Base-by-base conservation (phyloP, 2,329 filamentous ascomycete species). In the Cytospora schulzeri region DNA sequence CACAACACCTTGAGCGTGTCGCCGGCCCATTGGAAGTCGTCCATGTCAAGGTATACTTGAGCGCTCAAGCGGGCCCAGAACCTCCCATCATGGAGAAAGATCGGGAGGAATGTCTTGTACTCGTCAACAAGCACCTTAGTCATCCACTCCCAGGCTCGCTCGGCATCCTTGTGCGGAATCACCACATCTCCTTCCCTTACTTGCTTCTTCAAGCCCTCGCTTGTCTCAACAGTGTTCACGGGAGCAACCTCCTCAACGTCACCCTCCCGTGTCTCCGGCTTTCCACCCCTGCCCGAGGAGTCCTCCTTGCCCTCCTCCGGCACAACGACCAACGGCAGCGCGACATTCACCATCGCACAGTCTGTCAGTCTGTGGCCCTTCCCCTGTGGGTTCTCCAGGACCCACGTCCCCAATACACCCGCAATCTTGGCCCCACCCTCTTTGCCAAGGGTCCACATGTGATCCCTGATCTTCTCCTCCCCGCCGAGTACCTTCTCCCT, bases 11-110 rank as follows among this genome's bases (percentile, higher is more conserved):
- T 83, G 71, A 95, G 74, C 11, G 83, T 78, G 58, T 79, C 73
- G 0, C 82, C 91, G 4, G 84, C 83, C 84, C 85, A 91, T 73
- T 89, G 85, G 72, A 95, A 97, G 75, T 97, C 93, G 15, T 81
- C 81, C 68, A 89, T 74, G 29, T 92, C 91, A n/a, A 97, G 77
- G 73, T 95, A 98, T 0, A 95, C 84, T 80, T 97, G 93, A 17
- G 86, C 91, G 73, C 90, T 93, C 56, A 96, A 72, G 57, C 94
- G 80, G 0, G 83, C 80, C 90, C 90, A 97, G 73, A 88, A 84
- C 60, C 81, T 81, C 0, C 83, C 83, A 0, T 77, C 81, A 69
- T 93, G 87, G 11, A 82, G 75, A 64, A 87, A 86, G 3, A 91
- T 72, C 1, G 88, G 81, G 59, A 95, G 76, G 71, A 92, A 94